Evolutionary conservation across 208 protist species (phyloP).

Genomic region (Leishmania braziliensis): DNA sequence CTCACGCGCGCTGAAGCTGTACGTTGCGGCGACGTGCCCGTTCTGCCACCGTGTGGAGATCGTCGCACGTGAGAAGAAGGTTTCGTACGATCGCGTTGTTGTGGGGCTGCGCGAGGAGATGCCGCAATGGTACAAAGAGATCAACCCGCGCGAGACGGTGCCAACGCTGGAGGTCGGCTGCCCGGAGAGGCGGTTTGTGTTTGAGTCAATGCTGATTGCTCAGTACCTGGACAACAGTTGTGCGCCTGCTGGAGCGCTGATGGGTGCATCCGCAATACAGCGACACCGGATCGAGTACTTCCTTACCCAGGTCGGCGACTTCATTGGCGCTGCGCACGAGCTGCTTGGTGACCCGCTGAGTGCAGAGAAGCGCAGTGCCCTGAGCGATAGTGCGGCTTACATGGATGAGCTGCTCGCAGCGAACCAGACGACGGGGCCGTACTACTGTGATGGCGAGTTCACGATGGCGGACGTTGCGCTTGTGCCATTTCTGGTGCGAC

Average conservation of each 20-base stretch:
- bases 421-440: slow-evolving; percentile 60
- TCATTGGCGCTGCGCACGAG: slow-evolving; percentile 50
- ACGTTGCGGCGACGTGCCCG: slow-evolving; percentile 51
- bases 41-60: slow-evolving; percentile 77
- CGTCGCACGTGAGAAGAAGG: slow-evolving; percentile 52
- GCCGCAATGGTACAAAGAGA: slow-evolving; percentile 77
- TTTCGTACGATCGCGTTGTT: slow-evolving; percentile 52
- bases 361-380: slow-evolving; percentile 49
- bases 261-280: slow-evolving; percentile 49
- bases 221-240: slow-evolving; percentile 69
- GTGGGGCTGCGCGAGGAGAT: slow-evolving; percentile 51
- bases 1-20: slow-evolving; percentile 55
- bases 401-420: slow-evolving; percentile 66
- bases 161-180: slow-evolving; percentile 62
- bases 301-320: slow-evolving; percentile 55
- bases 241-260: slow-evolving; percentile 31
- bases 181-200: slow-evolving; percentile 37
- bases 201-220: slow-evolving; percentile 74
- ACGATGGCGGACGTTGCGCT: slow-evolving; percentile 77
- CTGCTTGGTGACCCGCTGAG: slow-evolving; percentile 61
- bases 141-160: slow-evolving; percentile 78
- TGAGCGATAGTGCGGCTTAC: slow-evolving; percentile 63
- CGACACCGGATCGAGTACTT: slow-evolving; percentile 79
- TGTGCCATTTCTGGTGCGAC: slow-evolving; percentile 71
- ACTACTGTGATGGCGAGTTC: slow-evolving; percentile 71